Conservation (phyloP, 2,329 filamentous ascomycete genomes). For the Aspergillus luchuensis region DNA sequence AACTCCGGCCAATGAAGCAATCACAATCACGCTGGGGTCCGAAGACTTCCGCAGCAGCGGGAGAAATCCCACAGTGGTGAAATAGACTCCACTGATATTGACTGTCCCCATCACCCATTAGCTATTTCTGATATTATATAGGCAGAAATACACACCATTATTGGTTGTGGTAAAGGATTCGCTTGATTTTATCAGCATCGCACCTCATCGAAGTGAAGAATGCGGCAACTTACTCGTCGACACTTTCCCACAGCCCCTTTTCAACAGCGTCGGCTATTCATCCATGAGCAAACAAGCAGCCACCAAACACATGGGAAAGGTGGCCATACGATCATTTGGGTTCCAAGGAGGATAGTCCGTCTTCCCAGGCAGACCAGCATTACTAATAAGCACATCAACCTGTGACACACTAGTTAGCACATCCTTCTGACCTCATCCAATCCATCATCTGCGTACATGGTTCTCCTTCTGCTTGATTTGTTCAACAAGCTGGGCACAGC, state of each 20-base stretch:
- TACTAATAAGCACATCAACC: neutral
- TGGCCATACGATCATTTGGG: neutral
- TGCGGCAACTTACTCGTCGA: neutral
- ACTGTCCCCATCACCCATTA: neutral
- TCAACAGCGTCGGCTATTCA: neutral
- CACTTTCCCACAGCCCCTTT: neutral
- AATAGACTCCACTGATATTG: neutral
- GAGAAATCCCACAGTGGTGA: neutral
- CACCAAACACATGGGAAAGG: neutral
- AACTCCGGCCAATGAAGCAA: neutral
- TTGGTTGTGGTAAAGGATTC: neutral
- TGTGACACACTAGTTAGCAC: neutral
- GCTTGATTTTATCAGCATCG: neutral
- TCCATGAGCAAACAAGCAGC: neutral
- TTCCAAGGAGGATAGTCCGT: neutral
- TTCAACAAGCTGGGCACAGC: neutral
- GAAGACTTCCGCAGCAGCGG: neutral
- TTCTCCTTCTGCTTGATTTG: neutral
- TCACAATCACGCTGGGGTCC: neutral
- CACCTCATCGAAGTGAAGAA: neutral
- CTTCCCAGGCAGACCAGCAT: neutral
- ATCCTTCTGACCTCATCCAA: neutral
- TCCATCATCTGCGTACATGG: neutral
- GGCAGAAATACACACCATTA: neutral
- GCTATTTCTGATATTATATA: fast-evolving